Percentiles rank a stretch among this genome's conserved stretches.
phyloP scores from a whole-genome alignment of 1,139 yeast species.

The Suhomyces kunorum region DNA sequence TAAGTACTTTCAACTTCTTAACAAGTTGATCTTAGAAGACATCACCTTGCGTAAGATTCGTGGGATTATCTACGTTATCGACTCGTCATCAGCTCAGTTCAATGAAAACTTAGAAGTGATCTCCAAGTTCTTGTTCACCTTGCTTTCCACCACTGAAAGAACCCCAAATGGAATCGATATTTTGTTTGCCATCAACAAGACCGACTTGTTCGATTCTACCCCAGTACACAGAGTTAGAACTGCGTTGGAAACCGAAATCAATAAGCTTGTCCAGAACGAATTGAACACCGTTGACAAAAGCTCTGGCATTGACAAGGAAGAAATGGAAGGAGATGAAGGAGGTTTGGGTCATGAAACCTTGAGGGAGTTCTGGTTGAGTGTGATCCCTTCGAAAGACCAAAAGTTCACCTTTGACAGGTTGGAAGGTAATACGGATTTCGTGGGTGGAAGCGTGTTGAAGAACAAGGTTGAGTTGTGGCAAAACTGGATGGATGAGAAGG shows the following conservation, averaged over 20 bases:
- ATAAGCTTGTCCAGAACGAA: constrained; percentile 49
- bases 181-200: constrained; percentile 77
- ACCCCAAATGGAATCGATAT: constrained; percentile 67
- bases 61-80: constrained; percentile 74
- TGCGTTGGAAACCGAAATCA: constrained; percentile 64
- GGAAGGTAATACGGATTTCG: constrained; percentile 72
- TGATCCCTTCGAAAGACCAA: constrained; percentile 41
- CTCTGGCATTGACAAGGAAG: constrained; percentile 40
- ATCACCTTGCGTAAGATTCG: constrained; percentile 48
- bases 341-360: constrained; percentile 27
- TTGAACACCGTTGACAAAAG: constrained; percentile 17
- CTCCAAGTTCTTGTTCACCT: constrained; percentile 56
- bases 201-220: constrained; percentile 79
- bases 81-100: constrained; percentile 49
- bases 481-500: constrained; percentile 76
- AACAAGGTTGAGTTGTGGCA: constrained; percentile 61
- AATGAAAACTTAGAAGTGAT: constrained; percentile 45
- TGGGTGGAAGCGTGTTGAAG: constrained; percentile 68
- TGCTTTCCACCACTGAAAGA: constrained; percentile 59
- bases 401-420: constrained; percentile 61
- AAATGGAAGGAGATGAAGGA: constrained; percentile 29
- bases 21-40: constrained; percentile 44
- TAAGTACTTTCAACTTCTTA: constrained; percentile 59
- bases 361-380: constrained; percentile 46
- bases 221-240: constrained; percentile 62